phyloP scores from a whole-genome alignment of 768 basidiomycete species.

The Russula brevipes region DNA sequence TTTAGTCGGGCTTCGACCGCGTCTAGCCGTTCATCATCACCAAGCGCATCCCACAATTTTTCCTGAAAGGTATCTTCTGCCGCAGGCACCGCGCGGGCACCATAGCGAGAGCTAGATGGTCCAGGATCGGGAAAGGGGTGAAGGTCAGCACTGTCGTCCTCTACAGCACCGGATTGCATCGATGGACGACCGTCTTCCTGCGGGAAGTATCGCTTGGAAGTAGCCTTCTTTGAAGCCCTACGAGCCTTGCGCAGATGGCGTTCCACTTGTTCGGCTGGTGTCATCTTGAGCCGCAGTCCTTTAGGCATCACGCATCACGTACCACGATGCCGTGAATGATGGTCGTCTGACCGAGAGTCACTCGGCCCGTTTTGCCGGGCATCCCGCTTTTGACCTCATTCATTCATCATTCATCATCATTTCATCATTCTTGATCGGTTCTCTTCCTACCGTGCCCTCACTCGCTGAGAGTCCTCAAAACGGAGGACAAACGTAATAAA shows the following conservation, averaged over 20 bases:
- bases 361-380: constrained; percentile 7
- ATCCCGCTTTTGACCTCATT: too few relatives aligned
- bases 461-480: too few relatives aligned
- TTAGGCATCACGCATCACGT: constrained; percentile 16
- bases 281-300: constrained; percentile 37
- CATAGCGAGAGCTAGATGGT: constrained; percentile 36
- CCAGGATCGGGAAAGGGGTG: constrained; percentile 26
- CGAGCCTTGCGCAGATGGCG: constrained; percentile 37
- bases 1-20: constrained; percentile 59
- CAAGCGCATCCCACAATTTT: constrained; percentile 67
- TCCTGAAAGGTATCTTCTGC: constrained; percentile 67
- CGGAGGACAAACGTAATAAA: too few relatives aligned
- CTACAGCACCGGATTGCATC: constrained; percentile 21
- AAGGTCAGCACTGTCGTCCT: not conserved
- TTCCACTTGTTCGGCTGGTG: constrained; percentile 36
- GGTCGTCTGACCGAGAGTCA: not conserved
- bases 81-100: constrained; percentile 36
- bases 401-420: too few relatives aligned
- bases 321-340: not conserved
- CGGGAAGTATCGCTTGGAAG: not conserved
- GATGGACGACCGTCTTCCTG: not conserved
- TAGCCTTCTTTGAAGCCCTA: constrained; percentile 51
- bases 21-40: constrained; percentile 66
- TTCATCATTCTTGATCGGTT: too few relatives aligned
- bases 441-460: too few relatives aligned